Conservation (phyloP, 2,329 filamentous ascomycete genomes). For the Clonostachys sp. region DNA sequence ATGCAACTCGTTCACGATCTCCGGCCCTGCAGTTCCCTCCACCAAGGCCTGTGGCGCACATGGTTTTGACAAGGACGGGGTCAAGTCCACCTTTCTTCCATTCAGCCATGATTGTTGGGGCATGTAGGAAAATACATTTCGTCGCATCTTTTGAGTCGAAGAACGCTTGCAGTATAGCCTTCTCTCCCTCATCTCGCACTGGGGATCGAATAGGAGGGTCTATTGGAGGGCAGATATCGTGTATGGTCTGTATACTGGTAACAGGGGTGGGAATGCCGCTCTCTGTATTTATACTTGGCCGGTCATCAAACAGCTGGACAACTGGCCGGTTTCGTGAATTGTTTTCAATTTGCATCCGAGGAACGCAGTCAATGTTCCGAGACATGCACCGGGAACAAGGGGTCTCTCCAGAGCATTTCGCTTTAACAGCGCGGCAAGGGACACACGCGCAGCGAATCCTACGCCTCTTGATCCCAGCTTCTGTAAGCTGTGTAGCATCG, state of each 20-base stretch:
- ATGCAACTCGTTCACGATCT: neutral
- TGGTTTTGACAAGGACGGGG: slow-evolving; percentile 9
- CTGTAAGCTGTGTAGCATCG: slow-evolving; percentile 7
- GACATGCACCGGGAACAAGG: slow-evolving; percentile 23
- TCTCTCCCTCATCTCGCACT: too few species aligned
- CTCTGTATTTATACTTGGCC: too few species aligned
- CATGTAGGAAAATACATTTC: slow-evolving; percentile 12
- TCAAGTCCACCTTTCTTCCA: slow-evolving; percentile 14
- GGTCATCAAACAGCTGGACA: too few species aligned
- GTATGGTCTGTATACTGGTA: too few species aligned
- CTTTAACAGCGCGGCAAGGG: slow-evolving; percentile 24
- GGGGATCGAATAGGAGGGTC: too few species aligned
- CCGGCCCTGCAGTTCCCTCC: neutral
- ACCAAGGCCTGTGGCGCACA: slow-evolving; percentile 9
- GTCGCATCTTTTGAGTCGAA: slow-evolving; percentile 11
- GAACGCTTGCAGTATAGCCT: slow-evolving; percentile 9
- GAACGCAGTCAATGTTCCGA: slow-evolving; percentile 3
- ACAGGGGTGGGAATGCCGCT: too few species aligned
- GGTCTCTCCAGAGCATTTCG: slow-evolving; percentile 23
- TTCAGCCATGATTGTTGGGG: slow-evolving; percentile 11
- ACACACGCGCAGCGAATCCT: slow-evolving; percentile 18
- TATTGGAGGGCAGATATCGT: too few species aligned
- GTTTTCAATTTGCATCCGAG: too few species aligned
- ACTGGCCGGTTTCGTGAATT: too few species aligned
- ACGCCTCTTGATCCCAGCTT: slow-evolving; percentile 18